Evolutionary conservation across 2,329 filamentous ascomycete species (phyloP).

Genomic region (Bretziella fagacearum): DNA sequence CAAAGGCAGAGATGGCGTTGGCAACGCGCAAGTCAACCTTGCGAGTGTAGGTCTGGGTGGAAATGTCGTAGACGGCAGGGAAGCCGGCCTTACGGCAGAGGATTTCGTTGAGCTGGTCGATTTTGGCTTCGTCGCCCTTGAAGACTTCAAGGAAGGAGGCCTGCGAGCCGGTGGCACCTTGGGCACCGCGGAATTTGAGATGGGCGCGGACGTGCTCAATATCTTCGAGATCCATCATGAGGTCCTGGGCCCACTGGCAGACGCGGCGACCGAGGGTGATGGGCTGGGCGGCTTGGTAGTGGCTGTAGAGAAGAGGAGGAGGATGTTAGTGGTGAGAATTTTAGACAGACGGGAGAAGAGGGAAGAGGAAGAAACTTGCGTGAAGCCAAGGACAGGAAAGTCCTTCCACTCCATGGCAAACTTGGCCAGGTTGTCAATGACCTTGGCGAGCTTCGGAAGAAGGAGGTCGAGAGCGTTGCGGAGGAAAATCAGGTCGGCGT

Average conservation of each 20-base stretch:
- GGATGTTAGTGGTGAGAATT: conserved; percentile 3
- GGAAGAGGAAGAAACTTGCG: conserved; percentile 2
- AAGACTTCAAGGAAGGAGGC: conserved; percentile 34
- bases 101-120: conserved; percentile 36
- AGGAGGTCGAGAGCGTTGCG: conserved; percentile 52
- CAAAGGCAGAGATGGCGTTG: conserved; percentile 65
- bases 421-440: conserved; percentile 53
- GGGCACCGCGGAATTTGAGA: conserved; percentile 58
- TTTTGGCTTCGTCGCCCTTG: conserved; percentile 30
- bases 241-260: conserved; percentile 52
- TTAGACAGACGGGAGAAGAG: neutral
- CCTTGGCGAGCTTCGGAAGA: conserved; percentile 59
- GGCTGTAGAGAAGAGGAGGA: conserved; percentile 41
- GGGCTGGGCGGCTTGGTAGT: conserved; percentile 45
- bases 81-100: conserved; percentile 41
- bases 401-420: conserved; percentile 62
- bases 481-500: conserved; percentile 58
- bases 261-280: conserved; percentile 45
- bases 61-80: conserved; percentile 33
- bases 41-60: conserved; percentile 47
- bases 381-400: conserved; percentile 15
- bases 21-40: conserved; percentile 66
- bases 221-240: conserved; percentile 45
- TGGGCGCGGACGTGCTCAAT: conserved; percentile 52
- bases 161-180: conserved; percentile 50